A percentile compares a stretch with the other conserved stretches of the same genome.
These are phyloP conservation scores for Globisporangium nodosum DNA, from an alignment of 352 stramenopile genomes.

Conservation along the genomic window DNA sequence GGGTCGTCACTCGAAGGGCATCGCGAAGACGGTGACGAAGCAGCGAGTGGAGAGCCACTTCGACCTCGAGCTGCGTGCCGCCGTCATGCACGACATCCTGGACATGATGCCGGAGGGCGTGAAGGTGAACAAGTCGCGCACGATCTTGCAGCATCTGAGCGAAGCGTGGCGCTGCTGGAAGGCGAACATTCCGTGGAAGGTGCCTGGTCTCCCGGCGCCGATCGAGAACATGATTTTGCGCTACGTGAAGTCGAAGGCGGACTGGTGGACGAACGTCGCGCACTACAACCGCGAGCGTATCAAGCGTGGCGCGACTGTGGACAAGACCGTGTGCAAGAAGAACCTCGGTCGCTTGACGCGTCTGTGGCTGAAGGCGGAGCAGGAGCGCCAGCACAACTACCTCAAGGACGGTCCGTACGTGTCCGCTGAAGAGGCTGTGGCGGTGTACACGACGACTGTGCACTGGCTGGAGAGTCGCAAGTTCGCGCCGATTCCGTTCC, in stretches of 20 bases:
- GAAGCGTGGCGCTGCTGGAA: slow-evolving; percentile 99
- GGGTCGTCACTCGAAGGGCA: slow-evolving; percentile 97
- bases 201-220: slow-evolving; percentile 97
- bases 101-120: slow-evolving; percentile 99
- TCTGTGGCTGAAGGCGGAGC: slow-evolving; percentile 99
- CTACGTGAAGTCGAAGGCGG: slow-evolving; percentile 99
- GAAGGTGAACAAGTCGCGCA: slow-evolving; percentile 98
- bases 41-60: slow-evolving; percentile 99
- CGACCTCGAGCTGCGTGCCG: slow-evolving; percentile 98
- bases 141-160: slow-evolving; percentile 98
- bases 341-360: slow-evolving; percentile 98
- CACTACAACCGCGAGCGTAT: slow-evolving; percentile 99
- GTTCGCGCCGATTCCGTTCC: slow-evolving; percentile 99
- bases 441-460: slow-evolving; percentile 99
- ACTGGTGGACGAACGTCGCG: slow-evolving; percentile 98
- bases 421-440: slow-evolving; percentile 98
- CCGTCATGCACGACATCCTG: slow-evolving; percentile 99
- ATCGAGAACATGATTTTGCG: slow-evolving; percentile 99
- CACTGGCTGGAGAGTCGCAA: slow-evolving; percentile 99
- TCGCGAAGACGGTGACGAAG: slow-evolving; percentile 99
- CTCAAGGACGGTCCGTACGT: slow-evolving; percentile 99
- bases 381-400: slow-evolving; percentile 99
- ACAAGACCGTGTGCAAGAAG: slow-evolving; percentile 99
- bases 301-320: slow-evolving; percentile 98
- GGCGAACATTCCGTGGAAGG: slow-evolving; percentile 99